Evolutionary conservation across 2,329 filamentous ascomycete genomes (phyloP).

Genomic region (Xylaria multiplex): DNA sequence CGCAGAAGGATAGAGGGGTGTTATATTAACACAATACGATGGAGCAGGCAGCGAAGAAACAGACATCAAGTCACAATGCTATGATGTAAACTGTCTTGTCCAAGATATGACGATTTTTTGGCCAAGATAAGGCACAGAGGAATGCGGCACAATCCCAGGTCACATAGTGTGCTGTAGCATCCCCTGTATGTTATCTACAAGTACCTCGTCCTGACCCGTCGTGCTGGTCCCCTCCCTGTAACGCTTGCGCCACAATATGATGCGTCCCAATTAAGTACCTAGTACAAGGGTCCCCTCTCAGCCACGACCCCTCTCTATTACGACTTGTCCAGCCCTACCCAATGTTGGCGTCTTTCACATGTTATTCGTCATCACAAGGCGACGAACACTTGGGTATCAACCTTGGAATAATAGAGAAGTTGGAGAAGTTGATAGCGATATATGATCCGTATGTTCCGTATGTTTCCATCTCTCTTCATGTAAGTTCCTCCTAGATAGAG

Average conservation of each 20-base stretch:
- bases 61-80: not conserved
- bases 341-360: slow-evolving; percentile 11
- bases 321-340: not conserved
- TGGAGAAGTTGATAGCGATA: not conserved
- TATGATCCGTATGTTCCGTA: not conserved
- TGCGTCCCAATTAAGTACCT: not conserved
- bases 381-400: not conserved
- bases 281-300: not conserved
- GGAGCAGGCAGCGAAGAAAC: not conserved
- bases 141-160: slow-evolving; percentile 9
- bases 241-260: slow-evolving; percentile 2
- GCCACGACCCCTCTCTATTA: not conserved
- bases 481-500: not conserved
- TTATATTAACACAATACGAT: not conserved
- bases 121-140: slow-evolving; percentile 26
- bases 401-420: not conserved
- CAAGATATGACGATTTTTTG: slow-evolving; percentile 35
- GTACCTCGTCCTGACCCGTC: not conserved
- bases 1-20: not conserved
- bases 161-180: not conserved
- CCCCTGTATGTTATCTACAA: not conserved
- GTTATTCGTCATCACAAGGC: not conserved
- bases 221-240: not conserved
- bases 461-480: not conserved
- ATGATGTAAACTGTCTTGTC: slow-evolving; percentile 20